Conservation (phyloP, 73 alveolate genomes). For the Tetrahymena borealis region DNA sequence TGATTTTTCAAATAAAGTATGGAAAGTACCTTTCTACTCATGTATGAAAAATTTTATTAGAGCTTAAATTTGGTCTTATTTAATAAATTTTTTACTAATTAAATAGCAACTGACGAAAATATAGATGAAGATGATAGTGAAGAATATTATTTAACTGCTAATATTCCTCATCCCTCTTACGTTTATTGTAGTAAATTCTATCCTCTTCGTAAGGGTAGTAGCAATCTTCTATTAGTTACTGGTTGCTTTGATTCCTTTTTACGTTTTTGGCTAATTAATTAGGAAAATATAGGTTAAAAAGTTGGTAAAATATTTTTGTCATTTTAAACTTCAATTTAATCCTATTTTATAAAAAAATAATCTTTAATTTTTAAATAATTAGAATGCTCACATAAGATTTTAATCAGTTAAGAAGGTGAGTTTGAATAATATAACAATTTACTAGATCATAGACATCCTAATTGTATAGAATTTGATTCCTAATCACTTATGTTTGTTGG, state of each 20-base stretch:
- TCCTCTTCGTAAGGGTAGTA: slow-evolving; percentile 59
- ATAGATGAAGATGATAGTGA: slow-evolving; percentile 45
- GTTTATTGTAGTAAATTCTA: slow-evolving; percentile 82
- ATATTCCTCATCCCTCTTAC: slow-evolving; percentile 87
- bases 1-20: slow-evolving; percentile 80
- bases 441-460: slow-evolving; percentile 85
- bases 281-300: slow-evolving; percentile 35
- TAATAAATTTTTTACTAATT: too few species aligned
- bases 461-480: slow-evolving; percentile 72
- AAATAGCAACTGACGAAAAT: slow-evolving; percentile 50
- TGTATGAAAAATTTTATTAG: slow-evolving; percentile 27
- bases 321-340: too few species aligned
- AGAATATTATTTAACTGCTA: slow-evolving; percentile 50
- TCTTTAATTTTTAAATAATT: slow-evolving; percentile 24
- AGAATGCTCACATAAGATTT: slow-evolving; percentile 38
- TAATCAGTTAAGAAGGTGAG: slow-evolving; percentile 43
- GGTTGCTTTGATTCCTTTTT: slow-evolving; percentile 91
- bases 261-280: slow-evolving; percentile 67
- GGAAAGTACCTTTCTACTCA: slow-evolving; percentile 51
- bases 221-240: slow-evolving; percentile 74
- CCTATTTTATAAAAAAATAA: slow-evolving; percentile 4
- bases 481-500: slow-evolving; percentile 86
- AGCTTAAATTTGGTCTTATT: slow-evolving; percentile 35
- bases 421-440: slow-evolving; percentile 26
- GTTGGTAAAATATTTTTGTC: background rate